A percentile compares a stretch with the other conserved stretches of the same genome.
Evolutionary conservation across 2,329 filamentous ascomycete genomes (phyloP).

Genomic region (Calonectria honghensis): DNA sequence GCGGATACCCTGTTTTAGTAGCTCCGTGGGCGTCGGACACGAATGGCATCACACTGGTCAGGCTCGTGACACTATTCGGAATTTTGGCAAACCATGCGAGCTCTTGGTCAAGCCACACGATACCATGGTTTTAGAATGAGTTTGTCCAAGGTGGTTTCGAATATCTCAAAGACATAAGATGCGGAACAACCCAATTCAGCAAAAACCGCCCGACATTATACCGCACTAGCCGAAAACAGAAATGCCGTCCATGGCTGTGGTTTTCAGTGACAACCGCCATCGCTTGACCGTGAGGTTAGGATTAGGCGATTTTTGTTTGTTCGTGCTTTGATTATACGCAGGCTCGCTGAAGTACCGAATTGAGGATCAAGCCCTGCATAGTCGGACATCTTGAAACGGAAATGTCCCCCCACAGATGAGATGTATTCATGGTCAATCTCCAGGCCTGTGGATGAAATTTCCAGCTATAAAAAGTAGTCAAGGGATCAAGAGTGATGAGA

Average conservation of each 20-base stretch:
- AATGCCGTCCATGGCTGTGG: background rate
- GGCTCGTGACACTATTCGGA: background rate
- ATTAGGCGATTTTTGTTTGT: background rate
- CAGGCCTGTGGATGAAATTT: background rate
- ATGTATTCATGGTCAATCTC: background rate
- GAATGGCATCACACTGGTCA: background rate
- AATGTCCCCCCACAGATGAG: background rate
- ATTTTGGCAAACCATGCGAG: background rate
- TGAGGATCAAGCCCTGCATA: background rate
- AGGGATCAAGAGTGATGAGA: background rate
- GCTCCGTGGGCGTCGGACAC: background rate
- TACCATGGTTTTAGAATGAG: background rate
- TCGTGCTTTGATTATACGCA: background rate
- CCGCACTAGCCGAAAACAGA: background rate
- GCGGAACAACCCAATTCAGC: background rate
- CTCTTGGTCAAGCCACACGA: background rate
- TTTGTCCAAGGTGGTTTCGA: background rate
- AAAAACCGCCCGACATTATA: background rate
- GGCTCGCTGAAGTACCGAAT: background rate
- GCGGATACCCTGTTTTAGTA: background rate
- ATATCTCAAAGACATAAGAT: background rate
- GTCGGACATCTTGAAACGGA: conserved; percentile 9
- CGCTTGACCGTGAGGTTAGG: background rate
- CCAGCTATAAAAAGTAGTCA: background rate
- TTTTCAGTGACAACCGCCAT: background rate